Base-by-base conservation (phyloP, 1,284 basidiomycete genomes). In the Termitomyces sp. region DNA sequence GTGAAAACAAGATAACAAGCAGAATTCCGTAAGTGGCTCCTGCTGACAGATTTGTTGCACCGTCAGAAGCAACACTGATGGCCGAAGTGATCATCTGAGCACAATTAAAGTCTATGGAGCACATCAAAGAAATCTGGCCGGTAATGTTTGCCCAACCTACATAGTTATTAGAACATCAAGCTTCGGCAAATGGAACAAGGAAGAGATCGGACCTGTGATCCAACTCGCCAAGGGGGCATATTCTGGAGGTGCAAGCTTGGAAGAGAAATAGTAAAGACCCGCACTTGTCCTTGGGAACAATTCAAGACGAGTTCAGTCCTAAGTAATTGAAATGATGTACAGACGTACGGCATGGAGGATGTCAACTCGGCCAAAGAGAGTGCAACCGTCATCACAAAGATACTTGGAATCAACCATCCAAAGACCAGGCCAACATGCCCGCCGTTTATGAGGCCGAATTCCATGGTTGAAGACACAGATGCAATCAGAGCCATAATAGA, bases 1-100 rank as follows among this genome's bases (percentile, higher is more conserved):
- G 85, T 13, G 73, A 70, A 64, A 85, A 75, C 15, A 87, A 64
- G 54, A 88, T 83, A 1, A 76, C 82, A 13, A 84, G 63, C 6
- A 88, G 68, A 52, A 88, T 86, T 5, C 84, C 87, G 60, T 78
- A 85, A 1, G 86, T 87, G 1, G 83, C 76, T 0, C 83, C 84
- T n/a, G 76, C 61, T 44, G 78, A 75, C n/a, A 84, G 66, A 34
- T 75, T 69, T 21, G 75, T 69, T 5, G 71, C 65, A 8, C 83
- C 83, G 58, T 84, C 71, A 3, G 83, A 79, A 21, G 72, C 72
- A 0, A 90, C 84, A 5, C 81, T 74, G 33, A 88, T 77, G 0
- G 84, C 86, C 2, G 85, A 85, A 3, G 84, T 79, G 55, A 90
- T 88, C 87, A 89, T 89, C 65, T 88, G 82, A 3, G 87, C 86